Base-by-base conservation (phyloP, 1,284 basidiomycete species). In the Kwoniella shivajii region DNA sequence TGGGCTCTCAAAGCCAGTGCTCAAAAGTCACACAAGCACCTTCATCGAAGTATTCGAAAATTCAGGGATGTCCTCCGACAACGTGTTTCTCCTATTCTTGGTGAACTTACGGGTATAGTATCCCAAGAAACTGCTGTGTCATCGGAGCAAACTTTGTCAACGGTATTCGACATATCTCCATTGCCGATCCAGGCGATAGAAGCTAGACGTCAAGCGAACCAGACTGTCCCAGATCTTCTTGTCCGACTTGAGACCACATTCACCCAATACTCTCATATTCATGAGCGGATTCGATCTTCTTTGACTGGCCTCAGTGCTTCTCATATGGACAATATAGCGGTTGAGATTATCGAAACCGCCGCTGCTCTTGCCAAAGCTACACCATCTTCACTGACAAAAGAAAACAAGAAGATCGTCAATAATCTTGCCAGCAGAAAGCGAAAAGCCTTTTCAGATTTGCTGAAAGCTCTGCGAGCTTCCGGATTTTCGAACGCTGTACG, bases 1-100 rank as follows among this genome's bases (percentile, higher is more conserved):
- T 89, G 92, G 64, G 93, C 96, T 3, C 83, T 99, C 62, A 90
- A 89, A 74, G 87, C 90, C 61, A 98, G 93, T 68, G 94, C 95
- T 0, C 86, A 89, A 65, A 88, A 85, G 71, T 92, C 91, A 1
- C 96, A 99, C 75, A 86, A 87, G 59, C 90, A 94, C 63, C 81
- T 99, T 13, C 95, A 94, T 84, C 92, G 90, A 76, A 85, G 87
- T 63, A 85, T 98, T 60, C 86, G 91, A 59, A 96, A 92, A 78
- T 96, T 95, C 81, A 85, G 93, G n/a, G 88, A 92, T 46, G 79
- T 92, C 24, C 82, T 99, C 11, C 85, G 88, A 45, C 87, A 91
- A 73, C 88, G 92, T 0, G 82, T 88, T 38, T 59, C 75, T 6
- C 71, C 76, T 3, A 59, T 79, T 33, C 50, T 80, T 31, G 60